Conservation (phyloP, 2,329 filamentous ascomycete genomes). For the Colletotrichum aenigma region DNA sequence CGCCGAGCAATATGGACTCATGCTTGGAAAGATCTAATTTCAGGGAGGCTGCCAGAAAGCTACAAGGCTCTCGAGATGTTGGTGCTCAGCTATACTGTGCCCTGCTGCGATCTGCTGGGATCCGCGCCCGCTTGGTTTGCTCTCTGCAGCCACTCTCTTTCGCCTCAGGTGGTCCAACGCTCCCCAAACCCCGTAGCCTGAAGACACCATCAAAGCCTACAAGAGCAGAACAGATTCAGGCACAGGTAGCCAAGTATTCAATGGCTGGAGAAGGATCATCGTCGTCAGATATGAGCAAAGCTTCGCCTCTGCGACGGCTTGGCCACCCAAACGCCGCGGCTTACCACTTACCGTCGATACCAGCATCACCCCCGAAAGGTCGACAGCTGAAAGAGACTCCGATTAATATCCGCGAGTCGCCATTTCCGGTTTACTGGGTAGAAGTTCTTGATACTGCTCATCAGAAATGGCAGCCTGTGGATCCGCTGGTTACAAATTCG, state of each 20-base stretch:
- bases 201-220: conserved; percentile 33
- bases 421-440: conserved; percentile 90
- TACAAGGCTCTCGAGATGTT: conserved; percentile 85
- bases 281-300: conserved; percentile 30
- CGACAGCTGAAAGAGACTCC: conserved; percentile 32
- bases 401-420: conserved; percentile 67
- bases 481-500: conserved; percentile 79
- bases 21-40: conserved; percentile 77
- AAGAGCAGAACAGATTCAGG: conserved; percentile 38
- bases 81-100: conserved; percentile 92
- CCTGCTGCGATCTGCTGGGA: conserved; percentile 79
- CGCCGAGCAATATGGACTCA: conserved; percentile 68
- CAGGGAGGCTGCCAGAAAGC: conserved; percentile 65
- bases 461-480: conserved; percentile 91
- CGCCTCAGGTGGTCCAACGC: conserved; percentile 53
- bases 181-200: conserved; percentile 44
- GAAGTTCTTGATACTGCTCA: conserved; percentile 86
- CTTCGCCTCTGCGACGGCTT: conserved; percentile 51
- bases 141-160: conserved; percentile 86
- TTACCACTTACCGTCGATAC: conserved; percentile 51
- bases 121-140: conserved; percentile 84
- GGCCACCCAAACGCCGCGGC: conserved; percentile 60
- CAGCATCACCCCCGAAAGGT: conserved; percentile 38
- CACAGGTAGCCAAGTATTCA: conserved; percentile 45
- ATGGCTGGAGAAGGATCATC: conserved; percentile 3